These are phyloP conservation scores for Gaeumannomyces tritici DNA, from an alignment of 2,329 filamentous ascomycete genomes.

Conservation along the genomic window DNA sequence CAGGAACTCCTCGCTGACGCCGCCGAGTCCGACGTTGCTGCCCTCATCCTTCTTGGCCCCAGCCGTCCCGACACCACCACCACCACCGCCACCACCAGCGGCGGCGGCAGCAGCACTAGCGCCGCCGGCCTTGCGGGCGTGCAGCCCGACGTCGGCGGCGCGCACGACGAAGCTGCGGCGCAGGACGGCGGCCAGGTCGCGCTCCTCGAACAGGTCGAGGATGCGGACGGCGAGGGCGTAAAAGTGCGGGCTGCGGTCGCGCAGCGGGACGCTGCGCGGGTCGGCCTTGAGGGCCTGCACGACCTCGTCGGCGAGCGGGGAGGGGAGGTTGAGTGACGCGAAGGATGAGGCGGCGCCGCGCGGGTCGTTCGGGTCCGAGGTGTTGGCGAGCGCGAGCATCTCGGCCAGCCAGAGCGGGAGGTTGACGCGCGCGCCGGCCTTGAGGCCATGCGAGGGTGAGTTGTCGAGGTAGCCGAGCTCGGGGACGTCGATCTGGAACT, in stretches of 20 bases:
- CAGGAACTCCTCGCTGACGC: conserved; percentile 72
- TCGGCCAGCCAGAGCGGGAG: conserved; percentile 92
- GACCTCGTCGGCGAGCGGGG: conserved; percentile 67
- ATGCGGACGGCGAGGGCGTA: conserved; percentile 80
- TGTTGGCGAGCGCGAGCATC: conserved; percentile 69
- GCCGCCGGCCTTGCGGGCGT: conserved; percentile 75
- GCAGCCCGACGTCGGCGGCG: conserved; percentile 74
- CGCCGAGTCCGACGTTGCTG: conserved; percentile 43
- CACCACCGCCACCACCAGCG: conserved; percentile 39
- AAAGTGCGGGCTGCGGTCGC: conserved; percentile 77
- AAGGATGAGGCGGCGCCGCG: conserved; percentile 35
- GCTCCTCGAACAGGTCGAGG: conserved; percentile 82
- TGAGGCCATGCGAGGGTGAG: conserved; percentile 61
- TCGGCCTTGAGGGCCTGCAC: conserved; percentile 87
- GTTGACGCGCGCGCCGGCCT: conserved; percentile 67
- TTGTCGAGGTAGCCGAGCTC: conserved; percentile 85
- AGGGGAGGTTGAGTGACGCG: conserved; percentile 72
- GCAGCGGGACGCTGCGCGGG: conserved; percentile 72
- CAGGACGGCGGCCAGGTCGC: conserved; percentile 64
- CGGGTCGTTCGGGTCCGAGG: conserved; percentile 9
- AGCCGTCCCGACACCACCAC: conserved; percentile 64
- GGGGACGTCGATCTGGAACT: conserved; percentile 82
- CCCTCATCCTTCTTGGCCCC: conserved; percentile 49
- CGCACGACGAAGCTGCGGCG: conserved; percentile 72
- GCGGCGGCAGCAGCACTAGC: conserved; percentile 29